A percentile compares a stretch with the other conserved stretches of the same genome.
These are phyloP conservation scores for Ceratocystiopsis sp. DNA, from an alignment of 2,329 filamentous ascomycete species.

Conservation along the genomic window DNA sequence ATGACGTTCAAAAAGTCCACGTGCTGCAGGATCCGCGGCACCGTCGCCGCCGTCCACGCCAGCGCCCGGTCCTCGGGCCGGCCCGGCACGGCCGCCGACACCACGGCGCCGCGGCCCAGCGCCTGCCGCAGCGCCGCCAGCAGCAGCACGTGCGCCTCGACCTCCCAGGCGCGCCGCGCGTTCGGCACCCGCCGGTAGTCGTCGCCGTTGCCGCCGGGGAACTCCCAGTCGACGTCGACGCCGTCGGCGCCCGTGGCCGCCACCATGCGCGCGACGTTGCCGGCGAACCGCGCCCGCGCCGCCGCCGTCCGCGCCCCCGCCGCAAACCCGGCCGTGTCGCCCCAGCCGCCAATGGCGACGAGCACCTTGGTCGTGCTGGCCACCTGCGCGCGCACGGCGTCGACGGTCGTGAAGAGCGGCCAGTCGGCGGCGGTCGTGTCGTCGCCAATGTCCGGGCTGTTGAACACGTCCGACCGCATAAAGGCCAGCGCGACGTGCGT, in stretches of 20 bases:
- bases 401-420: slow-evolving; percentile 36
- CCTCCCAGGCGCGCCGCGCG: slow-evolving; percentile 37
- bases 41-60: slow-evolving; percentile 39
- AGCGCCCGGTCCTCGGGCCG: slow-evolving; percentile 44
- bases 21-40: slow-evolving; percentile 38
- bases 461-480: slow-evolving; percentile 35
- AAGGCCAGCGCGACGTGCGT: slow-evolving; percentile 43
- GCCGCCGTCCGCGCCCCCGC: slow-evolving; percentile 32
- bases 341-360: slow-evolving; percentile 62
- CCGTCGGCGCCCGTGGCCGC: slow-evolving; percentile 45
- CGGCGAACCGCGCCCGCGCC: slow-evolving; percentile 40
- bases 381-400: slow-evolving; percentile 30
- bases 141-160: slow-evolving; percentile 43
- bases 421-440: slow-evolving; percentile 19
- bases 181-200: slow-evolving; percentile 51
- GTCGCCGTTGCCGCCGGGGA: slow-evolving; percentile 44
- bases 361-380: slow-evolving; percentile 40
- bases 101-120: slow-evolving; percentile 38
- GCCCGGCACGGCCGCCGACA: slow-evolving; percentile 52
- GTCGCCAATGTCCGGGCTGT: slow-evolving; percentile 18
- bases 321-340: slow-evolving; percentile 47
- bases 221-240: slow-evolving; percentile 53
- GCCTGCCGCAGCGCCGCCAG: slow-evolving; percentile 39
- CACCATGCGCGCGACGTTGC: slow-evolving; percentile 47
- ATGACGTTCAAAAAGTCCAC: slow-evolving; percentile 57